Base-by-base conservation (phyloP, 1,284 basidiomycete species). In the Cryptococcus sp. region DNA sequence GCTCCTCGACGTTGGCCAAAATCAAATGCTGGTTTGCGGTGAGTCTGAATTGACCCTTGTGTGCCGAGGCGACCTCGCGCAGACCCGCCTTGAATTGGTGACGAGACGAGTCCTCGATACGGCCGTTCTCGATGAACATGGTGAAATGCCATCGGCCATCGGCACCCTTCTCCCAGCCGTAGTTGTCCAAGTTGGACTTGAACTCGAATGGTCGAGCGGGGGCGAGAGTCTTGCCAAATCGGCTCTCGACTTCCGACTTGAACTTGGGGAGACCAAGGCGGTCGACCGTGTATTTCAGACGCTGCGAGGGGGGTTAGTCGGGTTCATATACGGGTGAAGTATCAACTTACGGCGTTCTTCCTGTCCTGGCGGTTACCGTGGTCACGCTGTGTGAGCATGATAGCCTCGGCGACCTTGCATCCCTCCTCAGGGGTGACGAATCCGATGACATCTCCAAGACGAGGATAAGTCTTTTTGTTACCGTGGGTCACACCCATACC, bases 401-500 rank as follows among this genome's bases (percentile, higher is more conserved):
- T 85, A 74, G 89, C 88, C 81, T 98, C 94, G 39, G 93, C 93
- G 8, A 94, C 89, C 58, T 87, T 83, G 70, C 85, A 84, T 52
- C 90, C 93, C 76, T 99, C 88, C 63, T 95, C 92, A 16, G 87
- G 82, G 1, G 88, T 90, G 70, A 93, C 92, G 82, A 97, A 99
- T 55, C 95, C 96, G 65, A 99, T 85, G 27, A 97, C 82, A 70
- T 88, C 88, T 50, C 86, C 93, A 45, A 89, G 80, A 62, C 96
- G 88, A 47, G 96, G 96, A 79, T 99, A 99, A 0, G 95, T 99
- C 83, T 95, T 94, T 83, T 98, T 99, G 84, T 93, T 96, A 53
- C 91, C 93, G 76, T 99, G 94, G 0, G 95, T 98, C 48, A 99
- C 95, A 79, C 95, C 95, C 95, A 99, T 99, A 58, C 95, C 96